A percentile compares a stretch with the other conserved stretches of the same genome.
phyloP scores from a whole-genome alignment of 2,329 filamentous ascomycete genomes.

The Escovopsis sp. region DNA sequence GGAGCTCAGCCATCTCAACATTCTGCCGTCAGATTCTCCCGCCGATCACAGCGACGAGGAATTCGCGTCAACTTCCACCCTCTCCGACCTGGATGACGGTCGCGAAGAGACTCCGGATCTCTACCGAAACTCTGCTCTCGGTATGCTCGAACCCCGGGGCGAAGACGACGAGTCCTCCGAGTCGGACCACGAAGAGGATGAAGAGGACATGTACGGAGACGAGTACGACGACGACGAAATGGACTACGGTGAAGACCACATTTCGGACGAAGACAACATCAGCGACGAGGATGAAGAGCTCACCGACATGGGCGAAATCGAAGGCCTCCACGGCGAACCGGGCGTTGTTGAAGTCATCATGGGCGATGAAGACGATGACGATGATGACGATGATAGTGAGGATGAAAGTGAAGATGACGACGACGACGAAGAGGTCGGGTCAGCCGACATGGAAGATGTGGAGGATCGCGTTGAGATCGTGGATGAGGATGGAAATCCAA shows the following conservation, averaged over 20 bases:
- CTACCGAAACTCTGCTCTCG: conserved; percentile 89
- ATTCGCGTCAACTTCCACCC: conserved; percentile 71
- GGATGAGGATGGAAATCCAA: conserved; percentile 46
- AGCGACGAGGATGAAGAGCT: conserved; percentile 82
- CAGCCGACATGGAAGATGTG: conserved; percentile 35
- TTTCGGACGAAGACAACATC: conserved; percentile 71
- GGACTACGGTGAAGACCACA: conserved; percentile 74
- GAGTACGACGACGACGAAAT: conserved; percentile 87
- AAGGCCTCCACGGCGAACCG: conserved; percentile 52
- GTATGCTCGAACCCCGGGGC: conserved; percentile 77
- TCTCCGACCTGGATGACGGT: conserved; percentile 75
- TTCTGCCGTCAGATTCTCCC: conserved; percentile 49
- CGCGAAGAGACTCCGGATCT: conserved; percentile 93
- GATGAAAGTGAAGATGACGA: conserved; percentile 42
- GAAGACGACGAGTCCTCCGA: conserved; percentile 74
- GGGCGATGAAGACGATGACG: conserved; percentile 51
- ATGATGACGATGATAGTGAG: conserved; percentile 45
- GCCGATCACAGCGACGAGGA: conserved; percentile 68
- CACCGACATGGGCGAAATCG: conserved; percentile 72
- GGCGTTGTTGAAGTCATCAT: conserved; percentile 64
- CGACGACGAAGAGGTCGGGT: conserved; percentile 31
- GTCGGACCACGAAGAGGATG: conserved; percentile 56
- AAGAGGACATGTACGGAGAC: conserved; percentile 87
- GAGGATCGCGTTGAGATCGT: conserved; percentile 42
- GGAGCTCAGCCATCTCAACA: conserved; percentile 66